These are phyloP conservation scores for Globisporangium splendens DNA, from an alignment of 352 stramenopile genomes.

Conservation along the genomic window DNA sequence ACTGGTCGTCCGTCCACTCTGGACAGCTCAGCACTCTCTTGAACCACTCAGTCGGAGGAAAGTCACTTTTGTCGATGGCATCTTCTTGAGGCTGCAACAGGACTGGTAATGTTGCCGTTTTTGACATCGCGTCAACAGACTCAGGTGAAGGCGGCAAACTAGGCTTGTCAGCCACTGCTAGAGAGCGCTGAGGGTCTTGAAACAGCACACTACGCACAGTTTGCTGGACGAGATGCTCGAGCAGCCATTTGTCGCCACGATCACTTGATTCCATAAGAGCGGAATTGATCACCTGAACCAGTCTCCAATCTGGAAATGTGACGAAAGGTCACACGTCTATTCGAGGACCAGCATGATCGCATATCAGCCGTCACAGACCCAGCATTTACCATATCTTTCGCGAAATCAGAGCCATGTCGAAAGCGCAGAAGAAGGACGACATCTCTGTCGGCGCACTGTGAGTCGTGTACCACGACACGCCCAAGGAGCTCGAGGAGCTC, in stretches of 20 bases:
- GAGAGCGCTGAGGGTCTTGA: not conserved
- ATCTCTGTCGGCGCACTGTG: conserved; percentile 58
- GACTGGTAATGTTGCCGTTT: not conserved
- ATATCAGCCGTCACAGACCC: too few species aligned
- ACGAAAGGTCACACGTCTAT: too few species aligned
- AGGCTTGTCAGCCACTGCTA: too few species aligned
- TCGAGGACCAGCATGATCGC: too few species aligned
- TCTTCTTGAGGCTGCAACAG: not conserved
- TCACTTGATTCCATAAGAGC: not conserved
- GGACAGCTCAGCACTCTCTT: conserved; percentile 27
- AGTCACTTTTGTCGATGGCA: conserved; percentile 11
- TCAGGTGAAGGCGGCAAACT: too few species aligned
- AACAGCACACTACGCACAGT: conserved; percentile 51
- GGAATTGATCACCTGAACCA: too few species aligned
- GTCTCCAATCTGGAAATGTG: not conserved
- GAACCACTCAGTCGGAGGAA: conserved; percentile 7
- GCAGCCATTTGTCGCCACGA: conserved; percentile 17
- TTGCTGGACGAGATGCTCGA: conserved; percentile 38
- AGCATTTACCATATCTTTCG: too few species aligned
- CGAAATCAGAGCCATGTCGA: conserved; percentile 42
- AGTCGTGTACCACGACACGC: conserved; percentile 68
- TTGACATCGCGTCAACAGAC: too few species aligned
- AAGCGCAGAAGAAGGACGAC: conserved; percentile 79
- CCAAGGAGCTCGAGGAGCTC: conserved; percentile 68
- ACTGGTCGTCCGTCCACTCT: conserved; percentile 26